These are phyloP conservation scores for Penicillium sp. DNA, from an alignment of 2,329 filamentous ascomycete species.

Conservation along the genomic window DNA sequence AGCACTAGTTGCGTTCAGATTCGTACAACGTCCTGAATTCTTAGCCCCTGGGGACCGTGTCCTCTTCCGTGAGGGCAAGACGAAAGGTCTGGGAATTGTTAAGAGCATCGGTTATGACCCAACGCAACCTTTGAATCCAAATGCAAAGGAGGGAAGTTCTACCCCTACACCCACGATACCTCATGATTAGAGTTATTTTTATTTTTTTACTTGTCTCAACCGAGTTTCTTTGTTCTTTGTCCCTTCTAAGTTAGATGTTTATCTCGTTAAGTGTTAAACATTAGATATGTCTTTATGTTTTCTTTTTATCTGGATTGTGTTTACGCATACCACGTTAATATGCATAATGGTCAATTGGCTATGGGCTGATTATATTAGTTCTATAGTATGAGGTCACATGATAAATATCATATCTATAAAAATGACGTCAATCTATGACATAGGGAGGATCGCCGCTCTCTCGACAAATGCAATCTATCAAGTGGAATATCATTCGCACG, in stretches of 20 bases:
- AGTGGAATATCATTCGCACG: constrained; percentile 2
- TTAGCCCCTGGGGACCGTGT: constrained; percentile 83
- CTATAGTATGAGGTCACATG: constrained; percentile 1
- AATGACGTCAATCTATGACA: constrained; percentile 10
- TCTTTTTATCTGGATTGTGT: background rate
- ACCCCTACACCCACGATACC: background rate
- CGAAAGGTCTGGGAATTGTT: constrained; percentile 92
- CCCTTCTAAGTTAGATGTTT: background rate
- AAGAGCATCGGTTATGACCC: constrained; percentile 87
- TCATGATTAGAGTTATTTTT: background rate
- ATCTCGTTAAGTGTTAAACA: background rate
- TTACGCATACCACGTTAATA: background rate
- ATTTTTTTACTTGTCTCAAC: background rate
- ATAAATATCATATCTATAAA: background rate
- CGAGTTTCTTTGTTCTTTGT: background rate
- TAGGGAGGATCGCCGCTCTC: constrained; percentile 6
- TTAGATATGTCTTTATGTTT: background rate
- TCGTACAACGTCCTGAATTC: constrained; percentile 92
- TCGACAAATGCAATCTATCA: background rate
- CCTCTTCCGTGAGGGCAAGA: constrained; percentile 89
- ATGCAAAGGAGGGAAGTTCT: constrained; percentile 26
- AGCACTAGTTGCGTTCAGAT: constrained; percentile 91
- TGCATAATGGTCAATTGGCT: background rate
- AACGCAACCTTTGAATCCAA: constrained; percentile 48
- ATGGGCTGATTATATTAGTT: background rate